These are phyloP conservation scores for Priceomyces castillae DNA, from an alignment of 805 yeast genomes.

Conservation along the genomic window DNA sequence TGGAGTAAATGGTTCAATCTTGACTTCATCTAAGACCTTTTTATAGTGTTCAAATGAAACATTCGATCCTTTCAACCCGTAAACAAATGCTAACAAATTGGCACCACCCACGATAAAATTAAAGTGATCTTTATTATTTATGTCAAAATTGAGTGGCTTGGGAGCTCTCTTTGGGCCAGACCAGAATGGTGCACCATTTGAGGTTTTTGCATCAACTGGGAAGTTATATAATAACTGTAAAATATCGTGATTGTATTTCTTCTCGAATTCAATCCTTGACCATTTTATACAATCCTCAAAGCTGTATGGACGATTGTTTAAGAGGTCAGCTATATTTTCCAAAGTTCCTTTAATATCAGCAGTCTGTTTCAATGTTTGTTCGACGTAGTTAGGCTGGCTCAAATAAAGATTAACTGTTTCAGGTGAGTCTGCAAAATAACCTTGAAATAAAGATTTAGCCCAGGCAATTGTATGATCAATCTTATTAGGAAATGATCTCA, in stretches of 20 bases:
- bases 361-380: slow-evolving; percentile 83
- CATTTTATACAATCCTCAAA: slow-evolving; percentile 94
- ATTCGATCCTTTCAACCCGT: slow-evolving; percentile 80
- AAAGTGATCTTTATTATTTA: slow-evolving; percentile 72
- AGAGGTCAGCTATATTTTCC: slow-evolving; percentile 72
- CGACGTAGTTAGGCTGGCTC: slow-evolving; percentile 90
- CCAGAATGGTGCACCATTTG: slow-evolving; percentile 94
- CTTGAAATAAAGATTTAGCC: slow-evolving; percentile 95
- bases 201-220: slow-evolving; percentile 90
- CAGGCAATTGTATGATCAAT: slow-evolving; percentile 99
- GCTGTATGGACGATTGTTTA: slow-evolving; percentile 77
- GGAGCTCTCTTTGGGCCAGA: slow-evolving; percentile 98
- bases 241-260: slow-evolving; percentile 80
- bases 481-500: slow-evolving; percentile 96
- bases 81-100: slow-evolving; percentile 83
- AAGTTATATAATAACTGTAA: slow-evolving; percentile 88
- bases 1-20: slow-evolving; percentile 62
- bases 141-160: slow-evolving; percentile 73
- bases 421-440: slow-evolving; percentile 85
- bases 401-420: slow-evolving; percentile 90
- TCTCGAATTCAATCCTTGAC: slow-evolving; percentile 90
- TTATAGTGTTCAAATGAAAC: slow-evolving; percentile 51
- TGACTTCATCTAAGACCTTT: slow-evolving; percentile 49
- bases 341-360: slow-evolving; percentile 88
- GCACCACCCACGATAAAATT: slow-evolving; percentile 88